These are phyloP conservation scores for Hypholoma fasciculare DNA, from an alignment of 768 basidiomycete species.

Conservation along the genomic window DNA sequence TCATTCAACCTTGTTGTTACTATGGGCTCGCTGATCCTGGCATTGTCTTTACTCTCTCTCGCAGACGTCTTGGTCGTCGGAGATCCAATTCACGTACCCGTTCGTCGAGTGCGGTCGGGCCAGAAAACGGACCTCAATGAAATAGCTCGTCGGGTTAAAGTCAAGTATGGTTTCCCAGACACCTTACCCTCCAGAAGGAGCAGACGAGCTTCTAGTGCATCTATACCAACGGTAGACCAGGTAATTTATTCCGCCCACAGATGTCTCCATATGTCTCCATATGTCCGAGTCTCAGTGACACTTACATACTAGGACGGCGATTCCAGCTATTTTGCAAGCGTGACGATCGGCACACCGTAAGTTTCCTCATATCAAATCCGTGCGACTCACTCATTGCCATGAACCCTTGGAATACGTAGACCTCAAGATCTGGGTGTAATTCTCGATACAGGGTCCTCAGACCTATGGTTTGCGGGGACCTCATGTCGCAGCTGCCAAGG, in stretches of 20 bases:
- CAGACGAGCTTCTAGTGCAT: constrained; percentile 36
- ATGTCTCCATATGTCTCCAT: neutral
- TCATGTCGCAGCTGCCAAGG: neutral
- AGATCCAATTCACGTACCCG: constrained; percentile 46
- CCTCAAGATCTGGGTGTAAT: constrained; percentile 75
- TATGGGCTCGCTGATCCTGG: neutral
- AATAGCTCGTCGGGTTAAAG: constrained; percentile 41
- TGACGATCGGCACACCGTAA: constrained; percentile 66
- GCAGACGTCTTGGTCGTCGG: constrained; percentile 29
- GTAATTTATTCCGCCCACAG: constrained; percentile 24
- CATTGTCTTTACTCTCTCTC: constrained; percentile 22
- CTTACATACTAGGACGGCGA: constrained; percentile 43
- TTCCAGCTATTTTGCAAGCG: constrained; percentile 54
- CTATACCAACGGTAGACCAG: constrained; percentile 50
- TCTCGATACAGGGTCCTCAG: constrained; percentile 89
- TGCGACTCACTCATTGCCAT: neutral
- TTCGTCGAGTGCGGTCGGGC: constrained; percentile 35
- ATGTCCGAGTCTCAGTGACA: neutral
- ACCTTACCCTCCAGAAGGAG: constrained; percentile 11
- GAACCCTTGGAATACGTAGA: constrained; percentile 27
- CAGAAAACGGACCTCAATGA: constrained; percentile 29
- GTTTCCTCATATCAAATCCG: constrained; percentile 24
- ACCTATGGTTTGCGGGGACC: constrained; percentile 70
- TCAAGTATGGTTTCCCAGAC: constrained; percentile 41
- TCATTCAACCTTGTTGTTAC: neutral